phyloP scores from a whole-genome alignment of 2,329 filamentous ascomycete genomes.

The Mycogone perniciosa region DNA sequence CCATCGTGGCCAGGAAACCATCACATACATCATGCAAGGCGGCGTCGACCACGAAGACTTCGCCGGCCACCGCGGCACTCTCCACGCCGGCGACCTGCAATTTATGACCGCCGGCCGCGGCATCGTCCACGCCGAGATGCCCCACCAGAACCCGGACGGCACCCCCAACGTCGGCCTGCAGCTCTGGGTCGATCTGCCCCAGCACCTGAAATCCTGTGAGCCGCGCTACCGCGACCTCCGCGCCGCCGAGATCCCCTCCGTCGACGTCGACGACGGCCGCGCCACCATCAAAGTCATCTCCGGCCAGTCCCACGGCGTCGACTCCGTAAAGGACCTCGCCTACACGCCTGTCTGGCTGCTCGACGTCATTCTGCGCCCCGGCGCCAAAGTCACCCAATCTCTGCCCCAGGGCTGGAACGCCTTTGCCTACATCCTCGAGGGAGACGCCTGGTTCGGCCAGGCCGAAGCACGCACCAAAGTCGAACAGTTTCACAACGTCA shows the following conservation, averaged over 20 bases:
- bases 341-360: constrained; percentile 98
- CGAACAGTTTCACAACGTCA: constrained; percentile 75
- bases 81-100: constrained; percentile 82
- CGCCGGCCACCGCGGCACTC: constrained; percentile 75
- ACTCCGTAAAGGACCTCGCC: constrained; percentile 81
- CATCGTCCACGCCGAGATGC: constrained; percentile 96
- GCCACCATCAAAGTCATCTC: constrained; percentile 87
- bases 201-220: constrained; percentile 77
- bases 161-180: constrained; percentile 80
- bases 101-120: constrained; percentile 95
- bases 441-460: constrained; percentile 57
- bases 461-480: constrained; percentile 48
- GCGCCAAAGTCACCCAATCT: constrained; percentile 67
- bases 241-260: constrained; percentile 70
- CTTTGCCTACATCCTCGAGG: constrained; percentile 80
- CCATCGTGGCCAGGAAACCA: constrained; percentile 76
- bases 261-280: constrained; percentile 62
- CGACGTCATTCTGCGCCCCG: constrained; percentile 73
- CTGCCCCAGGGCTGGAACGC: constrained; percentile 81
- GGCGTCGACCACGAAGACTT: constrained; percentile 91
- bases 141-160: constrained; percentile 68
- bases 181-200: constrained; percentile 89
- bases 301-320: constrained; percentile 74
- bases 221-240: constrained; percentile 84
- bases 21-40: constrained; percentile 84